A percentile compares a stretch with the other conserved stretches of the same genome.
phyloP scores from a whole-genome alignment of 2,329 filamentous ascomycete species.

The Ramularia endophylla region DNA sequence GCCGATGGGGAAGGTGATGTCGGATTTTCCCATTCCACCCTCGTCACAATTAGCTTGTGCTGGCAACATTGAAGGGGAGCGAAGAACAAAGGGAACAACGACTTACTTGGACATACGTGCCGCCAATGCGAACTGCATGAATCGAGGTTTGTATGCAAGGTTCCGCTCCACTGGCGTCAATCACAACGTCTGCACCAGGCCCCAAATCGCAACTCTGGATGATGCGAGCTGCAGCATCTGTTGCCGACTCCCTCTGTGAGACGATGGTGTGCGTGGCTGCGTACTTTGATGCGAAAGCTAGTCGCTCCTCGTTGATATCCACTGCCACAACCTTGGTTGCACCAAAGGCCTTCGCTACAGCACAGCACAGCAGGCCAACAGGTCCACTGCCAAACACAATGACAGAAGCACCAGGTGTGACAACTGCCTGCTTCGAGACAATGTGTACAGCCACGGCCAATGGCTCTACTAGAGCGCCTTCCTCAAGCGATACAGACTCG shows the following conservation, averaged over 20 bases:
- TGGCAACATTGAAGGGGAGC: no score
- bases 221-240: constrained; percentile 28
- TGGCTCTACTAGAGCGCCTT: constrained; percentile 81
- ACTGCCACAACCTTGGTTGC: constrained; percentile 78
- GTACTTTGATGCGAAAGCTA: constrained; percentile 71
- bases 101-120: constrained; percentile 54
- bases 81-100: no score
- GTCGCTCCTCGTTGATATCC: constrained; percentile 73
- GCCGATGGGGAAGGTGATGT: constrained; percentile 90
- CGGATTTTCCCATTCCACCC: constrained; percentile 80
- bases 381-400: constrained; percentile 47
- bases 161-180: constrained; percentile 45
- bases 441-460: constrained; percentile 47
- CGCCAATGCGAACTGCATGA: constrained; percentile 43
- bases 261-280: constrained; percentile 66
- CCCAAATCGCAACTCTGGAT: constrained; percentile 43
- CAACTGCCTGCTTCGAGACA: constrained; percentile 33
- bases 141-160: constrained; percentile 45
- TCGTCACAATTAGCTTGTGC: neutral
- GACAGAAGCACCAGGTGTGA: constrained; percentile 40
- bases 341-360: constrained; percentile 80
- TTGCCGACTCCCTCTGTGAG: constrained; percentile 53
- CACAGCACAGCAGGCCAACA: constrained; percentile 80
- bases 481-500: constrained; percentile 66
- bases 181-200: constrained; percentile 41